A percentile compares a stretch with the other conserved stretches of the same genome.
Conservation (phyloP, 2,329 filamentous ascomycete genomes). For the Verticillium longisporum region DNA sequence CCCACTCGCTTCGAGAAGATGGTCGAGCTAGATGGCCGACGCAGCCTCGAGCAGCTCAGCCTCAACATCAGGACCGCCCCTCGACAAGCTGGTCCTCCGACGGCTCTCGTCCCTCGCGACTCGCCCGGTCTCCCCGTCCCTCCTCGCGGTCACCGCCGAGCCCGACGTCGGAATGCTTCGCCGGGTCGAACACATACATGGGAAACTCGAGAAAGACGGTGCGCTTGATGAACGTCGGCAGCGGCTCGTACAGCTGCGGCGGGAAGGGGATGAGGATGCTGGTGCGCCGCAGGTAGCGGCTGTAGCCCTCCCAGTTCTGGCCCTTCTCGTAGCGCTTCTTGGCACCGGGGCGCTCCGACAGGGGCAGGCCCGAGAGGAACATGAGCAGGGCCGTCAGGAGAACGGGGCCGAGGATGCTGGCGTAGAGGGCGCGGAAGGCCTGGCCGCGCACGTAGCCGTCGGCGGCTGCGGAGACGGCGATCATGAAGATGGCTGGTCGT, state of each 20-base stretch:
- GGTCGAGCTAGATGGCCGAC: too few species aligned
- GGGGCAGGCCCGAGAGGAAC: constrained; percentile 61
- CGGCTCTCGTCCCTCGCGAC: neutral
- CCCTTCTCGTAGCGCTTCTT: constrained; percentile 64
- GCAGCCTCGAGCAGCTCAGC: too few species aligned
- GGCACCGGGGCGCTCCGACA: constrained; percentile 63
- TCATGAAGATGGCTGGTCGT: constrained; percentile 56
- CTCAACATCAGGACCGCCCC: neutral
- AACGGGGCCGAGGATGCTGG: constrained; percentile 57
- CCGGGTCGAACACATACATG: constrained; percentile 65
- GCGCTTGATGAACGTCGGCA: constrained; percentile 57
- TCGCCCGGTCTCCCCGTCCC: neutral
- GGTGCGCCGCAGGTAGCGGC: constrained; percentile 55
- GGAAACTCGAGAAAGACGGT: constrained; percentile 63
- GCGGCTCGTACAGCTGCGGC: constrained; percentile 51
- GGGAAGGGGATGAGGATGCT: constrained; percentile 67
- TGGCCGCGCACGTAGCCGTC: constrained; percentile 48
- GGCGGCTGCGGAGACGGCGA: constrained; percentile 58
- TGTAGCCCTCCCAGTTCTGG: constrained; percentile 56
- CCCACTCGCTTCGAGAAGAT: too few species aligned
- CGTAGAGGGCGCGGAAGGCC: constrained; percentile 57
- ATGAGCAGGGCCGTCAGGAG: constrained; percentile 59
- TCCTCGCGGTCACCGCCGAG: neutral
- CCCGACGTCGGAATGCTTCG: constrained; percentile 28
- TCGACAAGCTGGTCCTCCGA: constrained; percentile 2